A percentile compares a stretch with the other conserved stretches of the same genome.
These are phyloP conservation scores for Oryza nivara DNA, from an alignment of 176 grass and related monocot genomes.

Conservation along the genomic window DNA sequence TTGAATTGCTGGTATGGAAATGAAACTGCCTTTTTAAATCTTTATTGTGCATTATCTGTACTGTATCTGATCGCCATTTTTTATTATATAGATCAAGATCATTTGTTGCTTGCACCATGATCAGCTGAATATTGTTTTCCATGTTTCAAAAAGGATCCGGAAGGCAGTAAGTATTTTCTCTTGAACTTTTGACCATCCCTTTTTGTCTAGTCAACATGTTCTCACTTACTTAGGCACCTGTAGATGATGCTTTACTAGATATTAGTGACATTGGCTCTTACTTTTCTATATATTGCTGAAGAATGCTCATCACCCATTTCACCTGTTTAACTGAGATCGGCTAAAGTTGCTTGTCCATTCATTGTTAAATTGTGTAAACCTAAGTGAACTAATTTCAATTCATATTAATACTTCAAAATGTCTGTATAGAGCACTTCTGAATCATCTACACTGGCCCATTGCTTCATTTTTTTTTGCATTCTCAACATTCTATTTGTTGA, in stretches of 20 bases:
- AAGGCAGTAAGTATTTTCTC: constrained; percentile 65
- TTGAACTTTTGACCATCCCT: constrained; percentile 1
- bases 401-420: neutral
- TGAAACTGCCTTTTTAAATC: constrained; percentile 15
- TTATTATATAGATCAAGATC: constrained; percentile 73
- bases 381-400: neutral
- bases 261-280: neutral
- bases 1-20: constrained; percentile 78
- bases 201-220: neutral
- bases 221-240: neutral
- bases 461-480: constrained; percentile 16
- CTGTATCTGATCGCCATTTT: constrained; percentile 30
- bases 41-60: constrained; percentile 28
- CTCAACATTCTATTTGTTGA: neutral
- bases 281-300: constrained; percentile 2
- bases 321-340: neutral
- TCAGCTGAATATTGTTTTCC: constrained; percentile 74
- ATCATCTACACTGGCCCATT: neutral
- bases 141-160: constrained; percentile 69
- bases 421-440: neutral
- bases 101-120: constrained; percentile 85
- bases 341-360: neutral
- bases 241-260: constrained; percentile 6
- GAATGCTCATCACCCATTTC: neutral
- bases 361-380: neutral